Evolutionary conservation across 2,329 filamentous ascomycete species (phyloP).

Genomic region (Pyrenochaeta sp.): DNA sequence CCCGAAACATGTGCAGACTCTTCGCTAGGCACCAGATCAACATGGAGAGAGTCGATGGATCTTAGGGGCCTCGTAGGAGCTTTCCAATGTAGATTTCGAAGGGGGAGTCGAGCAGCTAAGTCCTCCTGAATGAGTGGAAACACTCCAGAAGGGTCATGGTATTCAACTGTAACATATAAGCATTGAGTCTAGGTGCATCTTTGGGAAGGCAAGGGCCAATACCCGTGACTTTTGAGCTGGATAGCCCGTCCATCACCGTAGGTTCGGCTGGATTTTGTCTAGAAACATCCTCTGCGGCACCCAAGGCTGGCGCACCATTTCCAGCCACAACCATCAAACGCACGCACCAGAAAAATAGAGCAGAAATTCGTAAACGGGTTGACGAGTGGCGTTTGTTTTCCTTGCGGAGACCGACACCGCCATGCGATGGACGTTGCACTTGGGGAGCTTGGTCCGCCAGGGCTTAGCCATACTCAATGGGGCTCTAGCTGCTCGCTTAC

Average conservation of each 20-base stretch:
- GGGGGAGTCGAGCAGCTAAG: constrained; percentile 78
- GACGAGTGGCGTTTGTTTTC: constrained; percentile 27
- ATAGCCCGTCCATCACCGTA: constrained; percentile 52
- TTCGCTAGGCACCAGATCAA: constrained; percentile 77
- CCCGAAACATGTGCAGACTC: constrained; percentile 56
- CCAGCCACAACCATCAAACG: constrained; percentile 48
- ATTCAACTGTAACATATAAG: constrained; percentile 74
- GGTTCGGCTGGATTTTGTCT: constrained; percentile 37
- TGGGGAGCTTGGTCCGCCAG: constrained; percentile 22
- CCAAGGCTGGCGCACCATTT: constrained; percentile 49
- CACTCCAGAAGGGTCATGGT: constrained; percentile 89
- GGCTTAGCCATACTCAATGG: constrained; percentile 11
- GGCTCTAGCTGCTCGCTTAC: constrained; percentile 18
- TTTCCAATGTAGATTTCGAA: constrained; percentile 96
- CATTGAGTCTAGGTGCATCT: constrained; percentile 1
- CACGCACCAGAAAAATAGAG: constrained; percentile 13
- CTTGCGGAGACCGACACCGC: constrained; percentile 27
- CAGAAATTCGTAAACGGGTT: constrained; percentile 10
- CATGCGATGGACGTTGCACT: constrained; percentile 32
- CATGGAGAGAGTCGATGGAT: constrained; percentile 90
- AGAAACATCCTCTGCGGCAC: constrained; percentile 46
- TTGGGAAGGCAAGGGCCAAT: constrained; percentile 20
- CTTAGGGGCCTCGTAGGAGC: constrained; percentile 89
- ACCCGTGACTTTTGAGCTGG: constrained; percentile 63
- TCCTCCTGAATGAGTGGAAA: constrained; percentile 83